Evolutionary conservation across 495 filamentous ascomycete genomes (phyloP).

Genomic region (Xylaria nigripes): DNA sequence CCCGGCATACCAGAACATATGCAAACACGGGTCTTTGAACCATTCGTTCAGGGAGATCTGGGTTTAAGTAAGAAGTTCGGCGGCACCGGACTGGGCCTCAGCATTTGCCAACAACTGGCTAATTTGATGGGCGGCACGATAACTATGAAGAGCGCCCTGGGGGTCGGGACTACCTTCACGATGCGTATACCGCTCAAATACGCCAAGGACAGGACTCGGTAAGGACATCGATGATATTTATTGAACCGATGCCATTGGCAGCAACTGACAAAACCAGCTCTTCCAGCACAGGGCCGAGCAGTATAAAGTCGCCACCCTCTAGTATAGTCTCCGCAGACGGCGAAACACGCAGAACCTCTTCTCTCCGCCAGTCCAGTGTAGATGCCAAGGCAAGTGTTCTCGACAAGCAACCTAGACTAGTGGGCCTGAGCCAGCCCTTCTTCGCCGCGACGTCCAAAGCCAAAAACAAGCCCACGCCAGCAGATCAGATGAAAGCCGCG

Average conservation of each 20-base stretch:
- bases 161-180: slow-evolving; percentile 70
- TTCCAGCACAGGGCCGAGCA: slow-evolving; percentile 41
- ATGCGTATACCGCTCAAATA: slow-evolving; percentile 79
- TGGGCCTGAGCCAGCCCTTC: slow-evolving; percentile 79
- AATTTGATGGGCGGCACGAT: slow-evolving; percentile 75
- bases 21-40: slow-evolving; percentile 80
- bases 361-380: slow-evolving; percentile 22
- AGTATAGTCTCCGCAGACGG: slow-evolving; percentile 69
- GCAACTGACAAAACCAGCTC: slow-evolving; percentile 36
- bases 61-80: slow-evolving; percentile 84
- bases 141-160: slow-evolving; percentile 60
- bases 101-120: slow-evolving; percentile 80
- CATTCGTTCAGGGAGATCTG: slow-evolving; percentile 86
- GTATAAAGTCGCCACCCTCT: slow-evolving; percentile 59
- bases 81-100: slow-evolving; percentile 83
- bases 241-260: slow-evolving; percentile 23
- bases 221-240: slow-evolving; percentile 10
- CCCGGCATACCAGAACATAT: slow-evolving; percentile 77
- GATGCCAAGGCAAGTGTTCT: slow-evolving; percentile 29
- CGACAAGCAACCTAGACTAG: slow-evolving; percentile 61
- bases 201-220: slow-evolving; percentile 51
- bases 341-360: slow-evolving; percentile 32
- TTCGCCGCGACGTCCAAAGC: slow-evolving; percentile 54
- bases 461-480: slow-evolving; percentile 21
- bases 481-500: slow-evolving; percentile 35